Conservation (phyloP, 2,329 filamentous ascomycete species). For the Cladorrhinum sp. region DNA sequence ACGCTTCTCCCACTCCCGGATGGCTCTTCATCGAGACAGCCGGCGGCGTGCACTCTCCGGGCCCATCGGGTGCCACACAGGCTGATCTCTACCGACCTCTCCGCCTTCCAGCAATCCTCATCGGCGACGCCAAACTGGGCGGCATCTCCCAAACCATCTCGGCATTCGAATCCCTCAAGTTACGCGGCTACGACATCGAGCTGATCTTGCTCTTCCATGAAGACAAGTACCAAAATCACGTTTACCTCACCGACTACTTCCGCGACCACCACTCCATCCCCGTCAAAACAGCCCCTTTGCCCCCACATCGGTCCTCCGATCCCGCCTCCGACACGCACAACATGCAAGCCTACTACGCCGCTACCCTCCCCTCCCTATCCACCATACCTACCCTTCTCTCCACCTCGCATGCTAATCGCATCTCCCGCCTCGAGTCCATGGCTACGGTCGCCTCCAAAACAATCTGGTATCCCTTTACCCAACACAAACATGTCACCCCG, state of each 20-base stretch:
- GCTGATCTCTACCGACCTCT: slow-evolving; percentile 74
- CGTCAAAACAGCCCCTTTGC: slow-evolving; percentile 55
- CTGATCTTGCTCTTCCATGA: slow-evolving; percentile 68
- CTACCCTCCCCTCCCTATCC: not conserved
- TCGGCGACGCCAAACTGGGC: slow-evolving; percentile 72
- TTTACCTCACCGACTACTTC: slow-evolving; percentile 69
- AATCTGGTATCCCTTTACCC: slow-evolving; percentile 88
- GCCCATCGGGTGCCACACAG: slow-evolving; percentile 71
- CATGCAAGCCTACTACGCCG: slow-evolving; percentile 63
- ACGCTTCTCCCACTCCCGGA: slow-evolving; percentile 41
- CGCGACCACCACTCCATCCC: slow-evolving; percentile 53
- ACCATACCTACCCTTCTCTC: slow-evolving; percentile 50
- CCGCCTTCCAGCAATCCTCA: slow-evolving; percentile 68
- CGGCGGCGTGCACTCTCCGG: slow-evolving; percentile 76
- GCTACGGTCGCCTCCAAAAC: slow-evolving; percentile 55
- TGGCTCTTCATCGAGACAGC: slow-evolving; percentile 76
- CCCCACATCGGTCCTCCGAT: slow-evolving; percentile 43
- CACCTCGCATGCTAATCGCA: slow-evolving; percentile 51
- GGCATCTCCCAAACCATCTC: slow-evolving; percentile 79
- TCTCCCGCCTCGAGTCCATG: slow-evolving; percentile 61
- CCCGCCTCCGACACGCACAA: slow-evolving; percentile 45
- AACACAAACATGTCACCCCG: slow-evolving; percentile 63
- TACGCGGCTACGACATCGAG: slow-evolving; percentile 77
- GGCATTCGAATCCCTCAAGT: slow-evolving; percentile 71
- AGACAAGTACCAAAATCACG: slow-evolving; percentile 62